phyloP scores from a whole-genome alignment of 2,329 filamentous ascomycete genomes.

The Hymenoscyphus fraxineus region DNA sequence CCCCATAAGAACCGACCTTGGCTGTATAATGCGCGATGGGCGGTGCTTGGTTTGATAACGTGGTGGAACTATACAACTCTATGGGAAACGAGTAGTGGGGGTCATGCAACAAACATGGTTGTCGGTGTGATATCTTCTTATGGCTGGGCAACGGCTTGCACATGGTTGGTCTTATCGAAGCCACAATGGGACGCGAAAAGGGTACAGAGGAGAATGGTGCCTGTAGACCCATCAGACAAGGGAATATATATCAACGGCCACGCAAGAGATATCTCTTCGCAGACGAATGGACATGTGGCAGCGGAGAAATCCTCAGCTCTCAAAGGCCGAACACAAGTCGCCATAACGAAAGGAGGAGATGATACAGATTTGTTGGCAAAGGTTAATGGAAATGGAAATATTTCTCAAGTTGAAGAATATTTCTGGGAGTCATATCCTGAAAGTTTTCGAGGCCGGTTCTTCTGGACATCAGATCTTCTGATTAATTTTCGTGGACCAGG shows the following conservation, averaged over 20 bases:
- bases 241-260: not conserved
- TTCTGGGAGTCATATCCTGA: slow-evolving; percentile 59
- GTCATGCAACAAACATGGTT: slow-evolving; percentile 48
- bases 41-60: slow-evolving; percentile 44
- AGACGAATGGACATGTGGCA: slow-evolving; percentile 10
- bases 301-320: not conserved
- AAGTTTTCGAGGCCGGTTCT: slow-evolving; percentile 47
- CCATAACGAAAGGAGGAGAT: not conserved
- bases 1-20: slow-evolving; percentile 49
- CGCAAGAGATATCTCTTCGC: not conserved
- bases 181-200: slow-evolving; percentile 56
- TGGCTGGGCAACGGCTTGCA: slow-evolving; percentile 47
- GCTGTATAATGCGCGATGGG: slow-evolving; percentile 49
- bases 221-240: not conserved
- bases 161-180: slow-evolving; percentile 49
- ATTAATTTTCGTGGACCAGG: slow-evolving; percentile 53
- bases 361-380: slow-evolving; percentile 5
- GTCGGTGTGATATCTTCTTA: slow-evolving; percentile 49
- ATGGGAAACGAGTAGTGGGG: slow-evolving; percentile 45
- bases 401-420: slow-evolving; percentile 43
- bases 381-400: slow-evolving; percentile 8
- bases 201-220: slow-evolving; percentile 30
- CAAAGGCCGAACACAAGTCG: slow-evolving; percentile 5
- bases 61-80: slow-evolving; percentile 44
- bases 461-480: slow-evolving; percentile 55